Conservation (phyloP, 2,329 filamentous ascomycete species). For the Dactylella cylindrospora region DNA sequence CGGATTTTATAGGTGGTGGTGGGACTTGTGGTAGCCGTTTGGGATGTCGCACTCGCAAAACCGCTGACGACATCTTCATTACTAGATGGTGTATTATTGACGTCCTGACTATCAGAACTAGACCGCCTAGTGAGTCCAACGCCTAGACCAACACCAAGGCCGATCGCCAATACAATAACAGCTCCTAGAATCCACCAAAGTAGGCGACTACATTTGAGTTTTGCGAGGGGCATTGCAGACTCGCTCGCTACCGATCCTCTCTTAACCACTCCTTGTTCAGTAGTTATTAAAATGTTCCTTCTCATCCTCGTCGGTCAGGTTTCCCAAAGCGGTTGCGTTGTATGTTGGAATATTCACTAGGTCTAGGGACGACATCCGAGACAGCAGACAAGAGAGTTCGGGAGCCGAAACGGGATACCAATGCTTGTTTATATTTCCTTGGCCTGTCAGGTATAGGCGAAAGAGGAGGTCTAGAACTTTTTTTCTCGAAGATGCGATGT, state of each 20-base stretch:
- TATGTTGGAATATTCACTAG: no score
- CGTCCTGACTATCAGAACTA: not conserved
- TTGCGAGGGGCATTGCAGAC: slow-evolving; percentile 11
- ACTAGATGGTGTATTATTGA: not conserved
- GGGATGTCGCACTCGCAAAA: not conserved
- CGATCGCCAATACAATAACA: slow-evolving; percentile 6
- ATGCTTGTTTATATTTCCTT: slow-evolving; percentile 9
- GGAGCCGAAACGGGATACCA: no score
- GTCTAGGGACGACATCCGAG: no score
- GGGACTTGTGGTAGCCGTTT: not conserved
- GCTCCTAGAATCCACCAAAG: slow-evolving; percentile 9
- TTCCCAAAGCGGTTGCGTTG: no score
- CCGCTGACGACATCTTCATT: not conserved
- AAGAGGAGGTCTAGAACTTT: slow-evolving; percentile 21
- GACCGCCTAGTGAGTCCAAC: slow-evolving; percentile 23
- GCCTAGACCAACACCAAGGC: slow-evolving; percentile 21
- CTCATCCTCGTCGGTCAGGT: slow-evolving; percentile 1
- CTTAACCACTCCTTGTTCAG: slow-evolving; percentile 27
- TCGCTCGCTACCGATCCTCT: slow-evolving; percentile 19
- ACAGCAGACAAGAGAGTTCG: no score
- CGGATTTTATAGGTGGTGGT: slow-evolving; percentile 21
- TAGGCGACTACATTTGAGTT: slow-evolving; percentile 13
- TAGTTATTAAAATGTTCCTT: slow-evolving; percentile 30
- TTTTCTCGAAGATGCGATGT: slow-evolving; percentile 3
- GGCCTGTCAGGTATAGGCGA: slow-evolving; percentile 13